Evolutionary conservation across 176 grass and related monocot species (phyloP), one percentile per base, ranked within the genome.

Genomic region (Eleusine indica): DNA sequence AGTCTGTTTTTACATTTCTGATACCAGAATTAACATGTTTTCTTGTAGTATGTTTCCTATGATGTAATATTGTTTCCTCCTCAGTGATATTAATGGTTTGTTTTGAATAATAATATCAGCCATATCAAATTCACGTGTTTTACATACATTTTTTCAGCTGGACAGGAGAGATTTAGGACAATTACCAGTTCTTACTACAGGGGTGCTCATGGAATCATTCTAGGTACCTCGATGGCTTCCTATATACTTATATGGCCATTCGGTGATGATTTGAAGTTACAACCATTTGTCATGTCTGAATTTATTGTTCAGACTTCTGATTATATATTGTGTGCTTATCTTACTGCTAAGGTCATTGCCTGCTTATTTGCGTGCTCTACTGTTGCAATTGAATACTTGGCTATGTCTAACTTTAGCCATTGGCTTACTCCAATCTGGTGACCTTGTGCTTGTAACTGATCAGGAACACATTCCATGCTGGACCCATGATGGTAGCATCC

Each of bases 101-200:
- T 67, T 21, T 9, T 10, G 28, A 32, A 22, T 18, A 52, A 52
- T 77, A n/a, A 4, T 49, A 21, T n/a, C n/a, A 13, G 3, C 6
- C 0, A 0, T 32, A 65, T 71, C 11, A 3, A 44, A 2, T 38
- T 48, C 9, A 69, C 54, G 18, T 83, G 16, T 11, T 63, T 49
- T 19, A 51, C 0, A 16, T 1, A 80, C 35, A 25, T 12, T 63
- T 88, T 58, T 95, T 80, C 86, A 99, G 96, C 96, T 84, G 96
- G 96, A 37, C 93, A 99, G 54, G 96, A 99, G 81, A 99, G 91
- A 74, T 99, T 99, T 85, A 94, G 93, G 70, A 92, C 93, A 77
- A 77, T 99, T 80, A 96, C 96, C 79, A 92, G 93, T 82, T 99
- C 96, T 89, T 99, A 99, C 76, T 96, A 96, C 78, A 92, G 96